Evolutionary conservation across 148 eudicot genomes (phyloP).

Genomic region (Rhododendron ovatum): DNA sequence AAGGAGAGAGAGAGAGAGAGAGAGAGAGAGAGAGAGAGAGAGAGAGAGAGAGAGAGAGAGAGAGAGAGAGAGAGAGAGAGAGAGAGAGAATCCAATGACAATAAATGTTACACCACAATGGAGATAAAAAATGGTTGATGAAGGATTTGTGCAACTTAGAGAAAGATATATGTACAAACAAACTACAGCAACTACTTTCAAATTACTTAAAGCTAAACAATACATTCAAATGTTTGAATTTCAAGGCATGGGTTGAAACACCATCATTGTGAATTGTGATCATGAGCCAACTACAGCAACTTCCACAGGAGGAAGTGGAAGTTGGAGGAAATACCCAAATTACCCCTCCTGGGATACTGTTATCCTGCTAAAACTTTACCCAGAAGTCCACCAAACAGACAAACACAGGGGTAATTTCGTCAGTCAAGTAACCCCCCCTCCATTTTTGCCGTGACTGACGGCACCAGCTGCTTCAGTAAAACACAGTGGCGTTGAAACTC

Average conservation of each 20-base stretch:
- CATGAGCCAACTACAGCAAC: background rate
- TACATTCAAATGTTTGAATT: too few relatives aligned
- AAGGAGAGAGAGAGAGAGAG: constrained; percentile 10
- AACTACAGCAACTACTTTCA: background rate
- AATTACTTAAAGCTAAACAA: background rate
- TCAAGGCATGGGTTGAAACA: background rate
- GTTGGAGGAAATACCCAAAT: background rate
- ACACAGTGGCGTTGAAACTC: background rate
- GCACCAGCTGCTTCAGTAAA: background rate
- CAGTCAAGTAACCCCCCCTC: background rate
- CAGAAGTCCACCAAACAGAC: background rate
- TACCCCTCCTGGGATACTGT: background rate
- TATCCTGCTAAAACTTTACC: background rate
- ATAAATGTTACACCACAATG: constrained; percentile 17
- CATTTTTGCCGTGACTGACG: constrained; percentile 5
- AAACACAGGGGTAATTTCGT: background rate
- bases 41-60: background rate
- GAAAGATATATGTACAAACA: background rate
- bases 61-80: constrained; percentile 14
- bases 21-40: constrained; percentile 19
- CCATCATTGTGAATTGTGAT: background rate
- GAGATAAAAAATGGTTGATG: constrained; percentile 8
- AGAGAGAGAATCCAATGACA: constrained; percentile 37
- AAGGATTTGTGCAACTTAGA: background rate
- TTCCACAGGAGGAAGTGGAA: background rate